Conservation (phyloP, 1,284 basidiomycete genomes). For the Cryptococcus amylolentus region DNA sequence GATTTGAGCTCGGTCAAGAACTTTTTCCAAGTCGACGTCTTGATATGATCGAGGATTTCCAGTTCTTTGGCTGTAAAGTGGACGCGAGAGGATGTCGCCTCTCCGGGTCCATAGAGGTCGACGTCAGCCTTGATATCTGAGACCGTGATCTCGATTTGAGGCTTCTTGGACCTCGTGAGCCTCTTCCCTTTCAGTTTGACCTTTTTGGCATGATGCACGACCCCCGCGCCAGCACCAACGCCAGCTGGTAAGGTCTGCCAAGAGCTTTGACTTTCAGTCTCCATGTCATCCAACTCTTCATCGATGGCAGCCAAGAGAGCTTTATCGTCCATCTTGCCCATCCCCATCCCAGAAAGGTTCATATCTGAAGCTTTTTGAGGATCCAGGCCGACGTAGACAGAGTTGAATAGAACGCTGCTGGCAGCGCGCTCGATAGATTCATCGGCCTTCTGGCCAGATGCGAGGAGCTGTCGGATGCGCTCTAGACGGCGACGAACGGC, state of each 20-base stretch:
- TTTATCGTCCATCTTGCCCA: slow-evolving; percentile 66
- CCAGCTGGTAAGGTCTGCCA: slow-evolving; percentile 68
- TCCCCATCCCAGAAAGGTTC: neutral
- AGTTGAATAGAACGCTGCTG: slow-evolving; percentile 72
- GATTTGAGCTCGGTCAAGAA: slow-evolving; percentile 82
- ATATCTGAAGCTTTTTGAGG: slow-evolving; percentile 56
- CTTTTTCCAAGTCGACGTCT: slow-evolving; percentile 96
- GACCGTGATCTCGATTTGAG: slow-evolving; percentile 82
- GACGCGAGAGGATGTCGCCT: slow-evolving; percentile 60
- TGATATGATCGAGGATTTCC: slow-evolving; percentile 95
- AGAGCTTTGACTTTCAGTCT: slow-evolving; percentile 69
- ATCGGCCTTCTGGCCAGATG: slow-evolving; percentile 83
- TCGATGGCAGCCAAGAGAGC: slow-evolving; percentile 85
- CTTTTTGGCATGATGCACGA: slow-evolving; percentile 34
- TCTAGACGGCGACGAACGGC: slow-evolving; percentile 80
- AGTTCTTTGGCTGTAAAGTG: slow-evolving; percentile 65
- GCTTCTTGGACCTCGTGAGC: slow-evolving; percentile 70
- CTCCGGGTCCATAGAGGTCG: slow-evolving; percentile 60
- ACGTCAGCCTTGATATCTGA: slow-evolving; percentile 63
- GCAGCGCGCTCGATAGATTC: slow-evolving; percentile 71
- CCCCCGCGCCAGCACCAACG: slow-evolving; percentile 50
- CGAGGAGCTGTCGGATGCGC: slow-evolving; percentile 90
- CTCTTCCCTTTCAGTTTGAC: slow-evolving; percentile 35
- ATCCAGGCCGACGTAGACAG: slow-evolving; percentile 78
- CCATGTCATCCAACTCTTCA: slow-evolving; percentile 67